These are phyloP conservation scores for Auriscalpium microsporum DNA, from an alignment of 768 basidiomycete species.

Conservation along the genomic window DNA sequence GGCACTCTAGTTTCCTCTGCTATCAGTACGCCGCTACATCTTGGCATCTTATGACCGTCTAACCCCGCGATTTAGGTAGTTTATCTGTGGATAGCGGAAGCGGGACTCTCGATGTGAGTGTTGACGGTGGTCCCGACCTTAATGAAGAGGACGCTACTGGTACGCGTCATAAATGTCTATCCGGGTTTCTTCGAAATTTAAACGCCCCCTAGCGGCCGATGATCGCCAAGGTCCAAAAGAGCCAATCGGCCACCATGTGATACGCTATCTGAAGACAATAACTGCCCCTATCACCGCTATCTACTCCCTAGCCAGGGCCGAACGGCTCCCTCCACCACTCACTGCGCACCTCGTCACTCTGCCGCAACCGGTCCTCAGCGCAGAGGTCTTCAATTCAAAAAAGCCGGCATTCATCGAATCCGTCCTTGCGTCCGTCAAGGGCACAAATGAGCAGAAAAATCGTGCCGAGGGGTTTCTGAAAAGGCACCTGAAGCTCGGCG, in stretches of 20 bases:
- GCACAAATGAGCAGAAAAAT: neutral
- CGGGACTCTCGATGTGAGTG: too few relatives aligned
- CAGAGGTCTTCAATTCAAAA: neutral
- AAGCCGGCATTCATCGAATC: neutral
- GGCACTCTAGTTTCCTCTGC: too few relatives aligned
- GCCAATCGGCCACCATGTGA: neutral
- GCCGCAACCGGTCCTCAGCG: neutral
- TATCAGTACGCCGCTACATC: too few relatives aligned
- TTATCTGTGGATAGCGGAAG: too few relatives aligned
- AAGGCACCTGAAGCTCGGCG: neutral
- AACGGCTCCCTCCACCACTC: neutral
- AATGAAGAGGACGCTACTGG: too few relatives aligned
- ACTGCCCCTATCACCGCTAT: neutral
- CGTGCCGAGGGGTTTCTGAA: neutral
- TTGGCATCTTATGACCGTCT: too few relatives aligned
- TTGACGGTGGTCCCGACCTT: too few relatives aligned
- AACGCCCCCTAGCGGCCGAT: too few relatives aligned
- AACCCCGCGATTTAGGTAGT: too few relatives aligned
- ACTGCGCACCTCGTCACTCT: neutral
- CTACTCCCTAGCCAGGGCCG: neutral
- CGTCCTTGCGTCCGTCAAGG: neutral
- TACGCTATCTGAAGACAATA: neutral
- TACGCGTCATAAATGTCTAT: too few relatives aligned
- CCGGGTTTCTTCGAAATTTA: too few relatives aligned
- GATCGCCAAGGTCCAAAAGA: too few relatives aligned